phyloP scores from a whole-genome alignment of 192 early-diverging fungal species.

The Coemansia sp. region DNA sequence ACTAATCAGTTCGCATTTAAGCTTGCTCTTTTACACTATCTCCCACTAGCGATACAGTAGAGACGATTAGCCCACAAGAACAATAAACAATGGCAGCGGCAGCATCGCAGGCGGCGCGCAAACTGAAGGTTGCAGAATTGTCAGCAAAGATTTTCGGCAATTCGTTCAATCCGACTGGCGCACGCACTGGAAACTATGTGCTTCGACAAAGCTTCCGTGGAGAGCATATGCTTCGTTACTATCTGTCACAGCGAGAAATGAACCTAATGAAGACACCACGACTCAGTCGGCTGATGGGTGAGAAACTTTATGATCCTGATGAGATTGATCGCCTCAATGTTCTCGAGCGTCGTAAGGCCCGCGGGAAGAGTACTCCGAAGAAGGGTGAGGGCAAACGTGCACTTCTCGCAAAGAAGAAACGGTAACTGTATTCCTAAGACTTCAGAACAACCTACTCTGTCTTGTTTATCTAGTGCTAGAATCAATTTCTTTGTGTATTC shows the following conservation, averaged over 20 bases:
- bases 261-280: conserved; percentile 28
- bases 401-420: conserved; percentile 43
- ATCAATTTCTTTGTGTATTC: too few relatives aligned
- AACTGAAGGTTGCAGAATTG: conserved; percentile 57
- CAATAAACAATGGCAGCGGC: conserved; percentile 20
- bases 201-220: conserved; percentile 68
- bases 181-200: conserved; percentile 72
- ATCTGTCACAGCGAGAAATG: conserved; percentile 57
- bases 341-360: conserved; percentile 63
- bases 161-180: conserved; percentile 66
- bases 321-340: conserved; percentile 70
- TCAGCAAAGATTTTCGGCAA: conserved; percentile 66
- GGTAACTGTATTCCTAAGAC: neutral
- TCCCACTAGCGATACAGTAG: neutral
- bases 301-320: conserved; percentile 50
- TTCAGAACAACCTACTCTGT: too few relatives aligned
- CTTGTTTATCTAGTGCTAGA: too few relatives aligned
- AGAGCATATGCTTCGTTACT: conserved; percentile 63
- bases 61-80: neutral
- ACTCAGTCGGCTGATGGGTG: conserved; percentile 31
- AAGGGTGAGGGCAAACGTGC: conserved; percentile 59
- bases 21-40: too few relatives aligned
- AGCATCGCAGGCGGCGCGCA: conserved; percentile 21
- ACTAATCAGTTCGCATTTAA: too few relatives aligned
- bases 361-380: conserved; percentile 79